Base-by-base conservation (phyloP, 202 grass and related monocot genomes). In the Carex sylvatica region DNA sequence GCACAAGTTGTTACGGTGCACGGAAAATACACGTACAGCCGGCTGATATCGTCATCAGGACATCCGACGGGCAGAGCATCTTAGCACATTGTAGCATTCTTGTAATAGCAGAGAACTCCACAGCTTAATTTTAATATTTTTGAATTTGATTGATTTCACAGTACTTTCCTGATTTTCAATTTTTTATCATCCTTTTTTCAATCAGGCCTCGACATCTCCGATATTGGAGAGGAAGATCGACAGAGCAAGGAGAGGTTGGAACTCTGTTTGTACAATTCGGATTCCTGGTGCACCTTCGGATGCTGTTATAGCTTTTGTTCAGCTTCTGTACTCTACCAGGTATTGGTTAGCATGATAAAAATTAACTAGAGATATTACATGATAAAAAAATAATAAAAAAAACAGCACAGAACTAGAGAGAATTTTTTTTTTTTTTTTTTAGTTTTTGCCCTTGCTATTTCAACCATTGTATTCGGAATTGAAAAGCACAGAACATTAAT, bases 211-310 rank as follows among this genome's bases (percentile, higher is more conserved):
- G 26, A 81, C 85, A 35, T 97, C 91, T 19, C 85, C 86, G 44
- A 89, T 97, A 74, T 81, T 97, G 84, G 94, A 92, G 82, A 73
- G 72, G 91, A 88, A 88, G 94, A 84, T 97, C 9, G 80, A 55
- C 28, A 23, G 19, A n/a, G 53, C 78, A 20, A 73, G 66, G 9
- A 85, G 44, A 64, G 26, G 85, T 11, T 62, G 83, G 72, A 62
- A 65, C 20, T 26, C 33, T 6, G 79, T 1, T 30, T 44, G 80
- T 85, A 20, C 70, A 55, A 70, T 94, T 65, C 61, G 44, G 63
- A 80, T 97, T 72, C 67, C 85, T 5, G 91, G 91, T 52, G 86
- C 84, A 52, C 44, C 85, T 70, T 19, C 80, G 28, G 88, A 61
- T 75, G 86, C 87, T 59, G 91, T 97, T n/a, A 38, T 53, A 11